Conservation (phyloP, 768 basidiomycete genomes). For the Thelephora aurantiotincta region DNA sequence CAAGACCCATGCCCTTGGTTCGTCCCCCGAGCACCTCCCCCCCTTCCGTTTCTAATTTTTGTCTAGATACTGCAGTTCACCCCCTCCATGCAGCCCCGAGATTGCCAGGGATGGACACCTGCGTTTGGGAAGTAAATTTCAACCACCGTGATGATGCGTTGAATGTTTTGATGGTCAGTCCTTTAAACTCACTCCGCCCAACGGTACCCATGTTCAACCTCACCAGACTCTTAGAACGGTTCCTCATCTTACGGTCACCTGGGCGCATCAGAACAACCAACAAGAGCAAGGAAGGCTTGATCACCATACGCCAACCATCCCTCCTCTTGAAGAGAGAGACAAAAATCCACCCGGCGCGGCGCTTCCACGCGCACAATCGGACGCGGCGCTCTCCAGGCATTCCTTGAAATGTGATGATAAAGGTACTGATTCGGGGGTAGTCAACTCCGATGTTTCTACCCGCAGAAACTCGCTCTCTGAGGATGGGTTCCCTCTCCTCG, state of each 20-base stretch:
- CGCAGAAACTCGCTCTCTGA: not conserved
- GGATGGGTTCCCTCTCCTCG: not conserved
- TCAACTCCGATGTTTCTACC: too few species aligned
- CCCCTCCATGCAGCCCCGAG: constrained; percentile 45
- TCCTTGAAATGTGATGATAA: too few species aligned
- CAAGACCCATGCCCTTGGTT: constrained; percentile 14
- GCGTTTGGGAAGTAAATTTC: constrained; percentile 74
- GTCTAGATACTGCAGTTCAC: constrained; percentile 15
- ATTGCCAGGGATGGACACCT: constrained; percentile 36
- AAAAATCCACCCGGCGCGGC: too few species aligned
- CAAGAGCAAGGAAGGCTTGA: too few species aligned
- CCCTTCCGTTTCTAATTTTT: not conserved
- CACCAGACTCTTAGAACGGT: constrained; percentile 51
- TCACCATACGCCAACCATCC: too few species aligned
- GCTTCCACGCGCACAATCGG: too few species aligned
- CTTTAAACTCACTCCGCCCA: not conserved
- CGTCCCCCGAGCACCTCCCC: not conserved
- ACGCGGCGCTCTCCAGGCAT: too few species aligned
- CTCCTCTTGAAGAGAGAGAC: too few species aligned
- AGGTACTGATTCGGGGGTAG: too few species aligned
- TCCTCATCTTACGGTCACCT: constrained; percentile 61
- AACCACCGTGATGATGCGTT: constrained; percentile 62
- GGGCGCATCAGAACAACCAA: constrained; percentile 45
- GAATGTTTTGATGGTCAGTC: constrained; percentile 50
- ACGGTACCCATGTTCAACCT: not conserved